Base-by-base conservation (phyloP, 73 alveolate genomes). In the Paramecium pentaurelia region DNA sequence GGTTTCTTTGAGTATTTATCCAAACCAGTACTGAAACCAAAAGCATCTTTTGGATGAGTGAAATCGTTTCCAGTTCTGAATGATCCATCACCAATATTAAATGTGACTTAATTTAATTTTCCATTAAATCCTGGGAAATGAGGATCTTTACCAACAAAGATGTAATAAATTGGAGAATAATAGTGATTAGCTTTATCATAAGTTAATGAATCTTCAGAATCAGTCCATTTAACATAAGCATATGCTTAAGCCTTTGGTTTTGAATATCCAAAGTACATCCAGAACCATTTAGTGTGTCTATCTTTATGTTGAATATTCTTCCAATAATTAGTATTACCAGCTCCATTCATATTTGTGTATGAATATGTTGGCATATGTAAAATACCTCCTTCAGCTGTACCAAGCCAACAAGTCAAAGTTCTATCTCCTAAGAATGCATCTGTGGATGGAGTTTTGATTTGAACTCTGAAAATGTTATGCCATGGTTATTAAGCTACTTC, bases 401-500 rank as follows among this genome's bases (percentile, higher is more conserved):
- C 88, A 37, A 75, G 37, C 88, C 88, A 75, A 9, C 16, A 38
- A 4, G 88, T 18, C 4, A 75, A 40, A 12, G 84, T 51, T 58
- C 92, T 84, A 75, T 75, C 88, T 75, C 88, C 88, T 27, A 80
- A 25, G 75, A 80, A 80, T 18, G 47, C 51, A 80, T 86, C 93
- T 8, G 93, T 58, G 58, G 93, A 86, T 54, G 93, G 93, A 18
- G 34, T 37, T 18, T 86, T 86, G 36, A 86, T 58, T 54, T 40
- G 20, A 5, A 86, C 93, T 86, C 93, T 86, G 70, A 86, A 86
- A 40, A 86, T 45, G 38, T 86, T 59, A 40, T 86, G 93, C 93
- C 93, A 86, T 58, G 89, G 68, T 86, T 86, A 64, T 86, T 86
- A 59, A 8, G 88, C 89, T 3, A 59, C 60, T 37, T 30, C 51